phyloP scores from a whole-genome alignment of 192 early-diverging fungal species.

The Geosiphon pyriformis region DNA sequence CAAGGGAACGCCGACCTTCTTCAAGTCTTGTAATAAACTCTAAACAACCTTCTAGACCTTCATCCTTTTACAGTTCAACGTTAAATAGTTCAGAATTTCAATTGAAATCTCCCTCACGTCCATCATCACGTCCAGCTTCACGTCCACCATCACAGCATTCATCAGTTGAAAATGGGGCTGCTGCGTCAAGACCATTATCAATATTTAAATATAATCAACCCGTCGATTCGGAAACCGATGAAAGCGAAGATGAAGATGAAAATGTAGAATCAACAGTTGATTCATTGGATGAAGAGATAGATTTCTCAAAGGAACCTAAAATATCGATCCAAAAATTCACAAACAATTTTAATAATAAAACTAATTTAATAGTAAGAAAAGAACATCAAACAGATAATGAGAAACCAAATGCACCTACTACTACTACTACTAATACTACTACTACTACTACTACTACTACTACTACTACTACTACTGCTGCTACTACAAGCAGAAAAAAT shows the following conservation, averaged over 20 bases:
- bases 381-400: background rate
- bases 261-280: slow-evolving; percentile 4
- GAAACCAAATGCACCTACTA: background rate
- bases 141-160: background rate
- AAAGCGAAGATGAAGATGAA: background rate
- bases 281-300: background rate
- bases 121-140: background rate
- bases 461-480: too few relatives aligned
- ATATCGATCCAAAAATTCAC: background rate
- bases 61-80: background rate
- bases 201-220: background rate
- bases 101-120: background rate
- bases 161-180: too few relatives aligned
- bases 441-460: too few relatives aligned
- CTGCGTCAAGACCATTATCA: background rate
- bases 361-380: background rate
- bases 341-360: background rate
- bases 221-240: background rate
- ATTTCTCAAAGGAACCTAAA: background rate
- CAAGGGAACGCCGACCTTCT: background rate
- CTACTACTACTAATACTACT: too few relatives aligned
- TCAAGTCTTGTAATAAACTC: background rate
- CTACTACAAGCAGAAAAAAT: background rate
- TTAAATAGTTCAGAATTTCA: background rate
- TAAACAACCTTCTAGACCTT: background rate